A percentile compares a stretch with the other conserved stretches of the same genome.
Evolutionary conservation across 768 basidiomycete species (phyloP).

Genomic region (Auriscalpium microsporum): DNA sequence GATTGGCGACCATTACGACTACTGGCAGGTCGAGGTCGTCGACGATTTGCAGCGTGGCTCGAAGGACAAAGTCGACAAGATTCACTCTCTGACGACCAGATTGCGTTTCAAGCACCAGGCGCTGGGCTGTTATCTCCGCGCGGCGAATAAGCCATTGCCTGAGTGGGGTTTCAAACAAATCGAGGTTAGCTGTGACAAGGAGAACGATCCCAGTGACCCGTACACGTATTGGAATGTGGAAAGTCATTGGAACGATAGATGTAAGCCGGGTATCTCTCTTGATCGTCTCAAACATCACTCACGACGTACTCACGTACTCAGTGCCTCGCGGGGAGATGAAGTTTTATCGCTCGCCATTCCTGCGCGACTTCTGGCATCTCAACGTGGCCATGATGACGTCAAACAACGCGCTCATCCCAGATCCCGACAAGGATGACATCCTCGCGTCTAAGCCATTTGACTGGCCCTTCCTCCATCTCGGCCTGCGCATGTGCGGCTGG

Average conservation of each 20-base stretch:
- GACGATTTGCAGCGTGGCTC: conserved; percentile 73
- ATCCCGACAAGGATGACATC: conserved; percentile 98
- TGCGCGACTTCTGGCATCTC: conserved; percentile 96
- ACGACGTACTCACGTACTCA: conserved; percentile 22
- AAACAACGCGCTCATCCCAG: conserved; percentile 94
- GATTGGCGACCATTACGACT: conserved; percentile 80
- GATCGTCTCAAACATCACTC: not conserved
- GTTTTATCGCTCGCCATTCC: conserved; percentile 83
- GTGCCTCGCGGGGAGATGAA: conserved; percentile 80
- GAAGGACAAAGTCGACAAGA: conserved; percentile 47
- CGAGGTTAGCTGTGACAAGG: conserved; percentile 89
- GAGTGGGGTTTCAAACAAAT: conserved; percentile 99
- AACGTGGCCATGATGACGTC: conserved; percentile 99
- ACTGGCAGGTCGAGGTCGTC: conserved; percentile 91
- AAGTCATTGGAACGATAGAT: conserved; percentile 90
- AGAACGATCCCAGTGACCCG: conserved; percentile 68
- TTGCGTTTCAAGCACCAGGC: conserved; percentile 72
- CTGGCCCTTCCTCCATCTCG: conserved; percentile 88
- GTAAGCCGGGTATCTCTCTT: conserved; percentile 42
- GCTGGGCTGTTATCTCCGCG: conserved; percentile 82
- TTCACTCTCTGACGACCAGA: conserved; percentile 88
- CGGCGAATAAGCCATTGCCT: conserved; percentile 81
- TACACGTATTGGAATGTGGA: conserved; percentile 99
- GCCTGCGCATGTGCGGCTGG: conserved; percentile 98
- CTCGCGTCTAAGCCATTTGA: conserved; percentile 88